These are phyloP conservation scores for Bruguiera gymnorhiza DNA, from an alignment of 345 rosid genomes.

Conservation along the genomic window DNA sequence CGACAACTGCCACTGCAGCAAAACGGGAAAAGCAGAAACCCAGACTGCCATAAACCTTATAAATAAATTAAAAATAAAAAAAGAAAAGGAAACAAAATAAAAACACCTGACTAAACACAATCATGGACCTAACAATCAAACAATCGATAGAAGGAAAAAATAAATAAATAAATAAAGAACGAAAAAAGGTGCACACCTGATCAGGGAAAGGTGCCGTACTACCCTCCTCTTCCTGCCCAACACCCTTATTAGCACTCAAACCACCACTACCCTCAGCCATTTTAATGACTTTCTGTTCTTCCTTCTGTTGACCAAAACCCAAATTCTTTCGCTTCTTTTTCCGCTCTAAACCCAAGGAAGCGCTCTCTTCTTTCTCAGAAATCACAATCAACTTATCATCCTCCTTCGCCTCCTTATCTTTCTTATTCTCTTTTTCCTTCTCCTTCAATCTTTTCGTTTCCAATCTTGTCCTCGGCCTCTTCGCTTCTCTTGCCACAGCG, in stretches of 20 bases:
- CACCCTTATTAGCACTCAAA: slow-evolving; percentile 33
- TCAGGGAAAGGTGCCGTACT: slow-evolving; percentile 34
- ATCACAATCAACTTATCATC: not conserved
- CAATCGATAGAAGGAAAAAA: not conserved
- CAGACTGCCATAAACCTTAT: not conserved
- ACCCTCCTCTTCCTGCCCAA: slow-evolving; percentile 29
- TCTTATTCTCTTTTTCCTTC: slow-evolving; percentile 26
- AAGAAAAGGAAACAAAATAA: not conserved
- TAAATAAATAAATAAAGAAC: not conserved
- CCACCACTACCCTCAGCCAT: slow-evolving; percentile 36
- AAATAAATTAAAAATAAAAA: not conserved
- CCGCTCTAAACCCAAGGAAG: not conserved
- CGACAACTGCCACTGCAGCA: too few relatives aligned
- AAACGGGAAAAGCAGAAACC: too few relatives aligned
- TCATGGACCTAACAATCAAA: not conserved
- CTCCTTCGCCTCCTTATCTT: not conserved
- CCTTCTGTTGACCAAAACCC: slow-evolving; percentile 3
- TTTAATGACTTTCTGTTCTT: not conserved
- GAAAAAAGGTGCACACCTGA: slow-evolving; percentile 11
- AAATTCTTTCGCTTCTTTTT: slow-evolving; percentile 7
- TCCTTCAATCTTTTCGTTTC: slow-evolving; percentile 37
- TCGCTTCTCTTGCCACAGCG: slow-evolving; percentile 26
- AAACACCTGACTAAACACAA: not conserved
- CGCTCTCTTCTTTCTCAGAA: not conserved
- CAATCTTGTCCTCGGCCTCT: slow-evolving; percentile 57